Base-by-base conservation (phyloP, 345 rosid genomes). In the Salix purpurea region DNA sequence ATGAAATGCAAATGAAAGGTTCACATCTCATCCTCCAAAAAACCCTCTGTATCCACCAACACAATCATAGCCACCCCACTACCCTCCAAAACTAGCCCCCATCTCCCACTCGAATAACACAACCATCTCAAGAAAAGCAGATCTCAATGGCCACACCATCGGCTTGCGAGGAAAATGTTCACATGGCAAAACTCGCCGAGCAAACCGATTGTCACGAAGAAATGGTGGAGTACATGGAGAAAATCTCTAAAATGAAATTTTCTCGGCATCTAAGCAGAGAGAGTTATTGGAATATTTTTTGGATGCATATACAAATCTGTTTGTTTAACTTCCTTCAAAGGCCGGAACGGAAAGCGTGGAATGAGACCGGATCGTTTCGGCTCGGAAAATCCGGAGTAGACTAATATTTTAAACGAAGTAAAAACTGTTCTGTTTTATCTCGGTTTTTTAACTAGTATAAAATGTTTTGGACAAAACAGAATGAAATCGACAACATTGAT, bases 151-250 rank as follows among this genome's bases (percentile, higher is more conserved):
- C 52, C 64, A 81, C 76, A 24, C 34, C 86, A 3, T 83, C 93
- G 6, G 74, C 94, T 1, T 91, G 96, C 39, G 97, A 92, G 66
- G 96, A 94, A 62, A 76, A 64, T 72, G 96, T 94, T 1, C 92
- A 92, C 92, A 87, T 94, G 97, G 94, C 96, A 13, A 94, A 94
- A 84, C 96, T 94, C 28, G 94, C 98, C 28, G 96, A 94, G 84
- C 97, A 92, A 78, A 97, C 96, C 26, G 96, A 94, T 85, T 94
- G 97, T 37, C 90, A 94, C 82, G 96, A 94, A 82, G 98, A 94
- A 77, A 94, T 94, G 98, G 98, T 94, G 9, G 94, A 90, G 81
- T 94, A 85, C 86, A 94, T 89, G 97, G 97, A 94, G 83, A 90
- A 90, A 75, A 94, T 94, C 65, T 85, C 94, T 4, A 28, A 28